Evolutionary conservation across 2,329 filamentous ascomycete species (phyloP), one percentile per base, ranked within the genome.

Genomic region (Ophiostoma himal-ulmi): DNA sequence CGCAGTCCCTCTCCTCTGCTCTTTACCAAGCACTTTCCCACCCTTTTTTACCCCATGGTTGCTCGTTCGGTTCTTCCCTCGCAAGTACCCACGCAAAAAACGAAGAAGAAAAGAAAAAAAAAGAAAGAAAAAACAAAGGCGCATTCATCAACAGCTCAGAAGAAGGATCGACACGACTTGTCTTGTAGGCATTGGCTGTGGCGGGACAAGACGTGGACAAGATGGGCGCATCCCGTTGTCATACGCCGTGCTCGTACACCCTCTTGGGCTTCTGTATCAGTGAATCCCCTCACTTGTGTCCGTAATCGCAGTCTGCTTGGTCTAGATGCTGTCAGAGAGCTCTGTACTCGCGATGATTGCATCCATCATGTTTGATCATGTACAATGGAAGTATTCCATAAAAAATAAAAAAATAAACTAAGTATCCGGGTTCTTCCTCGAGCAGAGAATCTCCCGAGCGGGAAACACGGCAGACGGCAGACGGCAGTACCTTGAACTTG

Each of bases 191-290:
- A 60, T 34, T 60, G 54, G 54, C 54, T 60, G 54, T 11, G n/a
- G 44, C 48, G 20, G 48, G 48, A n/a, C 20, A 8, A 7, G 20
- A 22, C 14, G 13, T 14, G 52, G 52, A 57, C 52, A 26, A 26
- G 52, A 30, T 57, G 52, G 52, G n/a, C 14, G 52, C 52, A 57
- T 57, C 52, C 52, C n/a, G 52, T 57, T 57, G 52, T 57, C 52
- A 13, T 22, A 57, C 22, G n/a, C 52, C 36, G 26, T 60, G 57
- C 26, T 62, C 54, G 57, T 30, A 62, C 57, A 62, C 57, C 57
- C 57, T 34, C 57, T 57, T 54, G 11, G 20, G 44, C n/a, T 22
- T 52, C 11, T n/a, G 26, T 11, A 14, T 26, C 22, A 4, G 10
- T 11, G 48, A 8, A 30, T 57, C 52, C 52, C 52, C 52, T 57